Evolutionary conservation across 176 grass and related monocot species (phyloP).

Genomic region (Cenchrus americanus): DNA sequence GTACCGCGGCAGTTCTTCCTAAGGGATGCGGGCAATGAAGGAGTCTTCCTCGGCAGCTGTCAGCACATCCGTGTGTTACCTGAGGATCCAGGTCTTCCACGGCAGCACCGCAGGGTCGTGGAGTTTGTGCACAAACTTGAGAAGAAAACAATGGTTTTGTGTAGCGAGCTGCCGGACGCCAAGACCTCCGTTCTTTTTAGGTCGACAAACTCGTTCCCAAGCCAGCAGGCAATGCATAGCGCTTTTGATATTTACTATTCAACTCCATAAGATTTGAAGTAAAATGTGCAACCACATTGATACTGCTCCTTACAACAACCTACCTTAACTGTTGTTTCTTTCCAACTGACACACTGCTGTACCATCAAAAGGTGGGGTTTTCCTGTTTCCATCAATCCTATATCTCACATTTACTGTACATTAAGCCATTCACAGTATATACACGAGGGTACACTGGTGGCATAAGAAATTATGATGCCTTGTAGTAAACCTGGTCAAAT

Average conservation of each 20-base stretch:
- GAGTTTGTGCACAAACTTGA: no score
- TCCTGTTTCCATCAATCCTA: conserved; percentile 19
- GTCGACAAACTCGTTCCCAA: no score
- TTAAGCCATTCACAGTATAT: conserved; percentile 42
- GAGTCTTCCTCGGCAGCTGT: no score
- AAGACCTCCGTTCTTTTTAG: no score
- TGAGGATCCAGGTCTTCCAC: no score
- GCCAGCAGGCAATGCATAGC: no score
- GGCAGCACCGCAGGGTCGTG: no score
- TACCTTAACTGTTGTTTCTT: conserved; percentile 19
- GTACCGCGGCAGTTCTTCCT: no score
- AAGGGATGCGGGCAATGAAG: no score
- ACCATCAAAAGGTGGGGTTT: neutral
- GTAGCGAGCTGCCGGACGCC: no score
- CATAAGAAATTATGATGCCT: conserved; percentile 17
- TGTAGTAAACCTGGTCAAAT: conserved; percentile 57
- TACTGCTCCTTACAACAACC: neutral
- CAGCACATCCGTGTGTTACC: no score
- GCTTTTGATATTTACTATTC: neutral
- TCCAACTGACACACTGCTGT: neutral
- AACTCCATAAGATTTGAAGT: neutral
- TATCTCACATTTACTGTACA: conserved; percentile 12
- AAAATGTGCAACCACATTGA: neutral
- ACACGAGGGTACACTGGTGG: neutral
- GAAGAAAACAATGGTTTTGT: no score